Percentiles rank a stretch among this genome's conserved stretches.
Conservation (phyloP, 306 rosid genomes). For the Quillaja saponaria region DNA sequence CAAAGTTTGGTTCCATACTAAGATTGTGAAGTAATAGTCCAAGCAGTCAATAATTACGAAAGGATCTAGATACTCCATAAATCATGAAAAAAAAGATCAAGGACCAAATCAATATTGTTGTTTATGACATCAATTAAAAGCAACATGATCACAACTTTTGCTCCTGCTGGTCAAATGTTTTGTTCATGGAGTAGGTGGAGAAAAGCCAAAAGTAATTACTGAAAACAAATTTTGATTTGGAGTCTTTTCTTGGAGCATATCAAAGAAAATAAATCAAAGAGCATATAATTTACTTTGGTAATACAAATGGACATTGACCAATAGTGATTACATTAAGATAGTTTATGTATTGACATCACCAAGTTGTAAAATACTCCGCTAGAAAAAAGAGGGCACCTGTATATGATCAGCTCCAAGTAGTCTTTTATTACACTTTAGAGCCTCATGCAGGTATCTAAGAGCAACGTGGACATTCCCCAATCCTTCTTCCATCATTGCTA, state of each 20-base stretch:
- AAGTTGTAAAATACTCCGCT: slow-evolving; percentile 6
- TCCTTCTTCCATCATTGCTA: slow-evolving; percentile 99
- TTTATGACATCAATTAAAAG: slow-evolving; percentile 12
- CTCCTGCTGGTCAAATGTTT: slow-evolving; percentile 5
- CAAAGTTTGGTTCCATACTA: neutral
- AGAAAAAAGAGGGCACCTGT: slow-evolving; percentile 60
- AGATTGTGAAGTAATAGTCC: neutral
- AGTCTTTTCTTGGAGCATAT: too few species aligned
- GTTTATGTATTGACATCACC: too few species aligned
- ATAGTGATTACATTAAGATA: too few species aligned
- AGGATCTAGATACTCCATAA: neutral
- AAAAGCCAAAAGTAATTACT: neutral
- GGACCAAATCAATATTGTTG: neutral
- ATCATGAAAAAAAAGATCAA: neutral
- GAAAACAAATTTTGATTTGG: too few species aligned
- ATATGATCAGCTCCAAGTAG: slow-evolving; percentile 97
- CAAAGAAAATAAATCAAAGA: too few species aligned
- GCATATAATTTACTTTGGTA: too few species aligned
- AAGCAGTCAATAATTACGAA: neutral
- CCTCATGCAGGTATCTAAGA: slow-evolving; percentile 95
- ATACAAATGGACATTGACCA: too few species aligned
- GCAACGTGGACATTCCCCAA: slow-evolving; percentile 96
- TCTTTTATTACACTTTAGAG: slow-evolving; percentile 92
- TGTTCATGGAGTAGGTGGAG: neutral
- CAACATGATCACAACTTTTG: slow-evolving; percentile 1